These are phyloP conservation scores for Hyphopichia pseudoburtonii DNA, from an alignment of 1,139 yeast genomes.

Conservation along the genomic window DNA sequence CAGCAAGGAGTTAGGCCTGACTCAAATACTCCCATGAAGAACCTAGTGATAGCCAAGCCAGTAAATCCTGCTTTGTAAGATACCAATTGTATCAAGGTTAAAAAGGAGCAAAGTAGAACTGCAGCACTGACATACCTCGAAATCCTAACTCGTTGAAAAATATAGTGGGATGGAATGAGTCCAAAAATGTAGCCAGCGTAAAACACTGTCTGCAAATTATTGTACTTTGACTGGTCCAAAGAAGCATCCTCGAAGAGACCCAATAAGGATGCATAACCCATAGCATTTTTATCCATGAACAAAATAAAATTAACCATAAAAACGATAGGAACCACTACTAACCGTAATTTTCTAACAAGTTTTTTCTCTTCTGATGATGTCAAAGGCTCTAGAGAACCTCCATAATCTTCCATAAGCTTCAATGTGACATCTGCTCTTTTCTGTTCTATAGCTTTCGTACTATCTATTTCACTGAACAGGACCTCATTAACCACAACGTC, in stretches of 20 bases:
- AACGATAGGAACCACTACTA: conserved; percentile 28
- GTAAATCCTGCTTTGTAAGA: conserved; percentile 34
- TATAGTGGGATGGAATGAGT: conserved; percentile 26
- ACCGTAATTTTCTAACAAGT: conserved; percentile 28
- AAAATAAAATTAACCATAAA: conserved; percentile 30
- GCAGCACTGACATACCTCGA: conserved; percentile 26
- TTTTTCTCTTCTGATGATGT: conserved; percentile 31
- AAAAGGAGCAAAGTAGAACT: conserved; percentile 26
- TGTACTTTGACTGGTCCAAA: conserved; percentile 26
- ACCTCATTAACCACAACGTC: no score
- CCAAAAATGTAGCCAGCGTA: conserved; percentile 38
- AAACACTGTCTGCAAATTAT: conserved; percentile 31
- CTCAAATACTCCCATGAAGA: conserved; percentile 44
- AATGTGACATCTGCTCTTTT: conserved; percentile 37
- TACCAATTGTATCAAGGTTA: conserved; percentile 32
- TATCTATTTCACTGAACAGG: no score
- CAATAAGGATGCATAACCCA: conserved; percentile 39
- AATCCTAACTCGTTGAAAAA: conserved; percentile 32
- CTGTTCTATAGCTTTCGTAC: no score
- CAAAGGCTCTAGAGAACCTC: conserved; percentile 21
- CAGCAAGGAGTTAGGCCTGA: conserved; percentile 33
- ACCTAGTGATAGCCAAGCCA: conserved; percentile 37
- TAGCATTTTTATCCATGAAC: conserved; percentile 43
- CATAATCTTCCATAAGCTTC: conserved; percentile 27
- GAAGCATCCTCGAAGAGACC: conserved; percentile 41